Percentiles rank a stretch among this genome's conserved stretches.
These are phyloP conservation scores for Colletotrichum nymphaeae DNA, from an alignment of 2,329 filamentous ascomycete genomes.

Conservation along the genomic window DNA sequence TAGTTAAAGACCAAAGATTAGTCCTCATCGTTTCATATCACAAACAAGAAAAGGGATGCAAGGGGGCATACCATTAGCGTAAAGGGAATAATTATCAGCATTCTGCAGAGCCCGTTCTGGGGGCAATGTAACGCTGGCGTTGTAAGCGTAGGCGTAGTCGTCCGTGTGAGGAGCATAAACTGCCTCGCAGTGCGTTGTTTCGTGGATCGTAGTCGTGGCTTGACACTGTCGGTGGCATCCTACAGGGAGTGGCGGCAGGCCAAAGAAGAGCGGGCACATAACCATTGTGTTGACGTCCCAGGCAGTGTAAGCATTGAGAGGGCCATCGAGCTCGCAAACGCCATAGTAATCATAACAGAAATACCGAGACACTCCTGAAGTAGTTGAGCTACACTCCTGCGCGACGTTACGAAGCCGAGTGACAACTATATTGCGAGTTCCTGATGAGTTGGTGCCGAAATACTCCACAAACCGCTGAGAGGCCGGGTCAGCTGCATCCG, in stretches of 20 bases:
- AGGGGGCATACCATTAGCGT: constrained; percentile 10
- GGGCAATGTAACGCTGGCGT: constrained; percentile 35
- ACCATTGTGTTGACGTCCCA: constrained; percentile 24
- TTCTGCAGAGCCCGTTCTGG: constrained; percentile 35
- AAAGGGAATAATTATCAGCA: constrained; percentile 39
- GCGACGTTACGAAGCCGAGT: constrained; percentile 36
- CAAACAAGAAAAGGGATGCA: neutral
- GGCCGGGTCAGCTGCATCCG: constrained; percentile 35
- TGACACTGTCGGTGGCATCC: constrained; percentile 38
- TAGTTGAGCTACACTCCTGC: constrained; percentile 37
- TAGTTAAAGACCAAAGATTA: neutral
- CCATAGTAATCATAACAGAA: constrained; percentile 38
- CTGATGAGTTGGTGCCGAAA: constrained; percentile 38
- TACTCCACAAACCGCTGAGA: constrained; percentile 40
- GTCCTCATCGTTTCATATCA: neutral
- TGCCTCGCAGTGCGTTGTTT: constrained; percentile 39
- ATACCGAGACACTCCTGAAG: constrained; percentile 32
- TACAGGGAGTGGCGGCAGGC: constrained; percentile 34
- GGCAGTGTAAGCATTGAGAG: constrained; percentile 38
- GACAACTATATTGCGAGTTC: constrained; percentile 34
- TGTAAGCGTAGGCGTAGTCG: constrained; percentile 38
- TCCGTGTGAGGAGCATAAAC: constrained; percentile 38
- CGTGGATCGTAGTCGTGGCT: constrained; percentile 40
- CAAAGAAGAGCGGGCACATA: constrained; percentile 40
- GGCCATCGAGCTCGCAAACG: constrained; percentile 36